These are phyloP conservation scores for Nakazawaea populi DNA, from an alignment of 805 yeast species.

Conservation along the genomic window DNA sequence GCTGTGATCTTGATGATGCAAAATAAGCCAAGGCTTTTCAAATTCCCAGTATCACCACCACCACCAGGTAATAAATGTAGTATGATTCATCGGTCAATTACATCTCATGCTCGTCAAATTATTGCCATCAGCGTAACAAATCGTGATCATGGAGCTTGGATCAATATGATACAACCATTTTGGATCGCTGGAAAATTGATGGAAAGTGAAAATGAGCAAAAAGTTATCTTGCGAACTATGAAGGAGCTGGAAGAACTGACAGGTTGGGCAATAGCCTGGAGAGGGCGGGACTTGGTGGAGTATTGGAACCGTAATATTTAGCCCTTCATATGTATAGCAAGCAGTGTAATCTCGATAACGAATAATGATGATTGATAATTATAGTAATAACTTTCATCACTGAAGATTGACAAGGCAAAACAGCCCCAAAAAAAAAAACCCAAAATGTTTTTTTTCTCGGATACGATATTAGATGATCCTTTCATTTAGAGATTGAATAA, in stretches of 20 bases:
- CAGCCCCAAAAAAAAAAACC: neutral
- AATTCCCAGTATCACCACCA: conserved; percentile 14
- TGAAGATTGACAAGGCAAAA: neutral
- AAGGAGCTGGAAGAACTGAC: conserved; percentile 19
- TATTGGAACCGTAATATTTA: conserved; percentile 17
- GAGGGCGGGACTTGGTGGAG: conserved; percentile 19
- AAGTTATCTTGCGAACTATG: conserved; percentile 17
- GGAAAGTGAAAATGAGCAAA: conserved; percentile 18
- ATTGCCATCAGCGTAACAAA: conserved; percentile 28
- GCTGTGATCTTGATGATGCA: conserved; percentile 31
- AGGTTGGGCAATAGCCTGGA: conserved; percentile 22
- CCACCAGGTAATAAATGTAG: conserved; percentile 1
- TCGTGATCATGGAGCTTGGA: conserved; percentile 20
- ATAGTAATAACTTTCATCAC: too few relatives aligned
- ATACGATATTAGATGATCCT: neutral
- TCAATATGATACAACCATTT: conserved; percentile 21
- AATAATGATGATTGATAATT: too few relatives aligned
- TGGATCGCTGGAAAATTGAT: conserved; percentile 20
- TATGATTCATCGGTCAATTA: conserved; percentile 9
- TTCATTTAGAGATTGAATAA: neutral
- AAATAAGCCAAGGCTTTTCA: conserved; percentile 31
- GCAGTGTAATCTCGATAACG: too few relatives aligned
- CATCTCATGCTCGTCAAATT: conserved; percentile 29
- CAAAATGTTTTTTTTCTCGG: too few relatives aligned
- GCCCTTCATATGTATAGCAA: too few relatives aligned